Evolutionary conservation across 192 early-diverging fungal genomes (phyloP), one percentile per base, ranked within the genome.

Genomic region (Podila epicladia): DNA sequence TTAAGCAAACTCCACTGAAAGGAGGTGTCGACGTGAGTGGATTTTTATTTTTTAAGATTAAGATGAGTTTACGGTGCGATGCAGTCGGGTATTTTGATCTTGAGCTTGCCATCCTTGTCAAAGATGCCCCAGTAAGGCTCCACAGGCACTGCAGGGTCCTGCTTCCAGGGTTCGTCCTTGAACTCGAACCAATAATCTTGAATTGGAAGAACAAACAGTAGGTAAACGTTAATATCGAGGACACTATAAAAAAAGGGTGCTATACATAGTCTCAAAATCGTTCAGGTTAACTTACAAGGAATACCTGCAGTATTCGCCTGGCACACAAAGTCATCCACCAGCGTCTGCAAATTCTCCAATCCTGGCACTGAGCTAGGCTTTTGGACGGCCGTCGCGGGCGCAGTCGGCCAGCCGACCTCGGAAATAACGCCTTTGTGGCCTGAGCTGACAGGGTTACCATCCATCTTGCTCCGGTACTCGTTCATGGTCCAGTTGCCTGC

Each of bases 371-470:
- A 45, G 15, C n/a, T n/a, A n/a, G n/a, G n/a, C n/a, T n/a, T n/a
- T 17, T 45, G 41, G 41, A 76, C 33, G 3, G 74, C 57, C 7
- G 62, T 58, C 11, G 74, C 67, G 0, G 74, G 74, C 4, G 64
- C 79, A n/a, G 86, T 87, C 26, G 91, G 91, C 91, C 91, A 92
- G 63, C 91, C 91, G 41, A 90, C 88, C 84, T 92, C 91, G 11
- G 89, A 89, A 26, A 91, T 85, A 17, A 86, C 85, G 1, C 89
- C 85, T 9, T 83, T 75, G 69, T 87, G 85, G 28, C 65, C 63
- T 5, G 76, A 82, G 5, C 53, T 29, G 2, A 65, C 71, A 0
- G 90, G 87, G n/a, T 84, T 66, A 3, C 65, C 82, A 20, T 48
- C 48, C 20, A 87, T 82, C 38, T 80, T 65, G 33, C 85, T 60